Evolutionary conservation across 1,284 basidiomycete genomes (phyloP).

Genomic region (Gastroboletus turbinatus): DNA sequence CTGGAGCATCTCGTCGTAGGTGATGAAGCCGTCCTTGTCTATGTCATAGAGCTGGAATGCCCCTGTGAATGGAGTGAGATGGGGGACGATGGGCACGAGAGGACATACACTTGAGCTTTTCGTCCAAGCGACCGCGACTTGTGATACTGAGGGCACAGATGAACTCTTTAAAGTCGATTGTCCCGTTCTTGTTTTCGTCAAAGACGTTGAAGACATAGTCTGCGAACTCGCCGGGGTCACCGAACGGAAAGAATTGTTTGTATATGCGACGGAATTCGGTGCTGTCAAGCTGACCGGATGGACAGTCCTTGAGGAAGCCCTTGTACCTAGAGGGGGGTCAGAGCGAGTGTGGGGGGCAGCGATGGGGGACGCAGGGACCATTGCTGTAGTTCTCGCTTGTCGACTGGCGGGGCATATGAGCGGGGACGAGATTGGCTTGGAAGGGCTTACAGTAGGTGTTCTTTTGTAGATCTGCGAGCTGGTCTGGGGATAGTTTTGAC

Average conservation of each 20-base stretch:
- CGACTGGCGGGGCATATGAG: slow-evolving; percentile 60
- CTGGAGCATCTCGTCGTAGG: slow-evolving; percentile 98
- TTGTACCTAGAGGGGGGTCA: slow-evolving; percentile 75
- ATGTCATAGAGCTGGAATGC: slow-evolving; percentile 99
- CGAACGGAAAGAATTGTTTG: slow-evolving; percentile 99
- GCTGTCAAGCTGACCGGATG: slow-evolving; percentile 95
- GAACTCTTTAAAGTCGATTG: slow-evolving; percentile 98
- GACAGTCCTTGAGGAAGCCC: slow-evolving; percentile 98
- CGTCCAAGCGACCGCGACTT: slow-evolving; percentile 89
- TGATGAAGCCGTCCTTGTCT: slow-evolving; percentile 95
- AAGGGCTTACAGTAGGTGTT: slow-evolving; percentile 90
- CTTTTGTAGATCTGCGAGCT: slow-evolving; percentile 95
- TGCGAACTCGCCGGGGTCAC: slow-evolving; percentile 95
- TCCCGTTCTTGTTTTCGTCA: slow-evolving; percentile 93
- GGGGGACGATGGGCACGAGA: slow-evolving; percentile 18
- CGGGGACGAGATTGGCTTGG: slow-evolving; percentile 4
- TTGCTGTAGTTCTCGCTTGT: slow-evolving; percentile 99
- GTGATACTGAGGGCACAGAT: slow-evolving; percentile 97
- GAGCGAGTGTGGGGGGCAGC: neutral
- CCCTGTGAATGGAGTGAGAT: slow-evolving; percentile 57
- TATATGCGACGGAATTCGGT: slow-evolving; percentile 97
- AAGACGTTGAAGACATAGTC: slow-evolving; percentile 99
- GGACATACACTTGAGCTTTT: slow-evolving; percentile 93
- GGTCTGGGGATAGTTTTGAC: slow-evolving; percentile 93
- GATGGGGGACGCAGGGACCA: slow-evolving; percentile 55